Percentiles rank a stretch among this genome's conserved stretches.
Conservation (phyloP, 164 flowering plant species). For the Berberis thunbergii region DNA sequence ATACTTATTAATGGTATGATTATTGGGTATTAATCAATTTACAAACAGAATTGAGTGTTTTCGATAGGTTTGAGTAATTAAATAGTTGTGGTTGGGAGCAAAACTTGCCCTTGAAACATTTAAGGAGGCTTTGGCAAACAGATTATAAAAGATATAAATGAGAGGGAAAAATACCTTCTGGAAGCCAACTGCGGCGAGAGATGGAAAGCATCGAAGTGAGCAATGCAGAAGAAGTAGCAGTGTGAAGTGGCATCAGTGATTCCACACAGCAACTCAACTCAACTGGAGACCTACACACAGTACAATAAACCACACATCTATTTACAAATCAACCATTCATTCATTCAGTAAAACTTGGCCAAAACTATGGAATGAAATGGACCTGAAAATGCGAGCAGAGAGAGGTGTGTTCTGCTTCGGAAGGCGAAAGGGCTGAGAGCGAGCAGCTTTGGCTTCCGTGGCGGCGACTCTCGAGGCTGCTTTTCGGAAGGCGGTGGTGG, state of each 20-base stretch:
- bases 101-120: neutral
- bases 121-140: neutral
- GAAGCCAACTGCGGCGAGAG: conserved; percentile 58
- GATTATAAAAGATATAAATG: neutral
- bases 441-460: neutral
- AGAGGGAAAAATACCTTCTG: conserved; percentile 45
- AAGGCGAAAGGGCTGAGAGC: neutral
- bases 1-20: no score
- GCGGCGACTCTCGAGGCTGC: neutral
- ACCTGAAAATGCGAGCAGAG: conserved; percentile 54
- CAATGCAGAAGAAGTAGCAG: conserved; percentile 80
- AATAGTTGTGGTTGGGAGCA: neutral
- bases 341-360: neutral
- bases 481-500: no score
- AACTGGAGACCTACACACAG: conserved; percentile 47
- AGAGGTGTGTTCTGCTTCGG: conserved; percentile 12
- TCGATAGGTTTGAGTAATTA: no score
- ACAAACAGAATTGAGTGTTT: no score
- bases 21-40: no score
- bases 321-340: neutral
- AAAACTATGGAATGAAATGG: neutral
- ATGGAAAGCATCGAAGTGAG: conserved; percentile 80
- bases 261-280: conserved; percentile 64
- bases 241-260: conserved; percentile 72
- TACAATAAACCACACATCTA: neutral